Evolutionary conservation across 169 alveolate species (phyloP), one percentile per base, ranked within the genome.

Genomic region (Plasmodium berghei): DNA sequence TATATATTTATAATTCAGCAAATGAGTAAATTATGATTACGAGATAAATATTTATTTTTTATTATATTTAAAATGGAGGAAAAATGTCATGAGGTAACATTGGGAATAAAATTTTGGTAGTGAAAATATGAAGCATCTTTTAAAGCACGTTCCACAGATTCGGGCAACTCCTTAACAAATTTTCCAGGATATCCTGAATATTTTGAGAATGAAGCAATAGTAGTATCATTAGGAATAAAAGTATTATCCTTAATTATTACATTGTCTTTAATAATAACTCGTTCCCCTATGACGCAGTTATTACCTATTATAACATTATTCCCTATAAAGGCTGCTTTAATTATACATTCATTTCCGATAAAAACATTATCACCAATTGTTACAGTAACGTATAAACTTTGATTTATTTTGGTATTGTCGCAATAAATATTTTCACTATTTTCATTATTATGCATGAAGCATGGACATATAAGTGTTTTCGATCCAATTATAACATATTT

Each of bases 161-260:
- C 97, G 52, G 95, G 93, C 24, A 95, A 72, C 22, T 87, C 90
- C 20, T 96, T 96, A n/a, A 91, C 52, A 62, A 87, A 91, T 34
- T 86, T 89, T 9, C 95, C 97, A 14, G 98, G 98, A 28, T 90
- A 89, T 52, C 98, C 98, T 10, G 96, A 95, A 89, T 92, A 95
- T 62, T 92, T 93, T 61, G 97, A 92, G 87, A 92, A 92, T 6
- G 97, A 93, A 34, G 97, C 93, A 22, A 96, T 93, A 62, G 80
- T 89, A 59, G 96, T 90, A 83, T 96, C 98, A 61, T 96, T 93
- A 5, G 95, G 94, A 54, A 96, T 80, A 80, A 91, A 83, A 16
- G 97, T 85, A 72, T 93, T 90, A 73, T 96, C 97, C 59, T 90
- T 80, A n/a, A 96, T 92, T 55, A 83, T 89, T 56, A 93, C 94